Conservation (phyloP, 2,329 filamentous ascomycete species). For the Penicillium sp. region DNA sequence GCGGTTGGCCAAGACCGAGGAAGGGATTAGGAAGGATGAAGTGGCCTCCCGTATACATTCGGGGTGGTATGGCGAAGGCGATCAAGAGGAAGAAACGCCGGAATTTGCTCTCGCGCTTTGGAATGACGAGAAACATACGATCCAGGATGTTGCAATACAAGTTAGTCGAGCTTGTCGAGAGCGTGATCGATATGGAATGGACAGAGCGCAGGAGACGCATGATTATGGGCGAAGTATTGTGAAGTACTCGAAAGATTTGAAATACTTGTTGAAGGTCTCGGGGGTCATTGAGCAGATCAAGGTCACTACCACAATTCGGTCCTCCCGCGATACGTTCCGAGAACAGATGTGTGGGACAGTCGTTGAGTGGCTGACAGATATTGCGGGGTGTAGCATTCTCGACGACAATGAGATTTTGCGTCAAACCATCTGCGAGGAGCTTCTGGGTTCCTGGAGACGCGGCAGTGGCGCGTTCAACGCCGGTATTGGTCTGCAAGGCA, state of each 20-base stretch:
- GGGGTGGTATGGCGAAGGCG: slow-evolving; percentile 71
- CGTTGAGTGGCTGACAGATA: slow-evolving; percentile 93
- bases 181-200: slow-evolving; percentile 68
- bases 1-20: slow-evolving; percentile 79
- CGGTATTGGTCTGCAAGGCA: slow-evolving; percentile 74
- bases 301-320: slow-evolving; percentile 92
- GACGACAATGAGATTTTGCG: slow-evolving; percentile 79
- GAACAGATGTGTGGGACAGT: slow-evolving; percentile 99
- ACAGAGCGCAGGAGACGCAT: slow-evolving; percentile 86
- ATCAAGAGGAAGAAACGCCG: slow-evolving; percentile 65
- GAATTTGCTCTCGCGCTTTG: slow-evolving; percentile 88
- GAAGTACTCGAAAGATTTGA: slow-evolving; percentile 73
- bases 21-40: slow-evolving; percentile 83
- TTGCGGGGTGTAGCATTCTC: slow-evolving; percentile 85
- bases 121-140: slow-evolving; percentile 99
- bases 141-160: slow-evolving; percentile 87
- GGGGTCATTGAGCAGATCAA: slow-evolving; percentile 93
- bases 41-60: slow-evolving; percentile 74
- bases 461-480: slow-evolving; percentile 84
- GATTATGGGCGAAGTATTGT: slow-evolving; percentile 85
- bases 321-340: slow-evolving; percentile 90
- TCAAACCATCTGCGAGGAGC: slow-evolving; percentile 84
- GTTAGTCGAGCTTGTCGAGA: slow-evolving; percentile 86
- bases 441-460: slow-evolving; percentile 83
- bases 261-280: slow-evolving; percentile 75